A percentile compares a stretch with the other conserved stretches of the same genome.
Evolutionary conservation across 2,329 filamentous ascomycete genomes (phyloP).

Genomic region (Penicillium sp.): DNA sequence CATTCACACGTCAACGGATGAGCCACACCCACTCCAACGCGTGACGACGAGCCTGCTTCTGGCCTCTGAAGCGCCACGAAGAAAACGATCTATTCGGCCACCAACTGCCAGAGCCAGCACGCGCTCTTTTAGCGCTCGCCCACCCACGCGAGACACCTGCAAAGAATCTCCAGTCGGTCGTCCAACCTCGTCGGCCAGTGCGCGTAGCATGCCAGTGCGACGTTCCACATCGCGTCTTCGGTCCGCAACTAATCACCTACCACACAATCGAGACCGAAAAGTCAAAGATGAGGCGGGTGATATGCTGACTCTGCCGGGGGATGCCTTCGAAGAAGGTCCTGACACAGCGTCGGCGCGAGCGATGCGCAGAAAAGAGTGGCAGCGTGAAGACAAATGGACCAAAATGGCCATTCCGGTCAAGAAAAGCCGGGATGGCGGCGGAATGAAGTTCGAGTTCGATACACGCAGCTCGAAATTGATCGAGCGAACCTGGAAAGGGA

Average conservation of each 20-base stretch:
- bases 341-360: slow-evolving; percentile 44
- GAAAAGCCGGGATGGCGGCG: slow-evolving; percentile 47
- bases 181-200: slow-evolving; percentile 44
- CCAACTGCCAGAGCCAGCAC: slow-evolving; percentile 43
- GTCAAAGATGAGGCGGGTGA: slow-evolving; percentile 56
- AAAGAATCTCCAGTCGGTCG: slow-evolving; percentile 35
- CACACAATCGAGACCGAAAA: slow-evolving; percentile 49
- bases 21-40: slow-evolving; percentile 47
- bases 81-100: slow-evolving; percentile 48
- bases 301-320: slow-evolving; percentile 57
- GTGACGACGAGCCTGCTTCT: slow-evolving; percentile 56
- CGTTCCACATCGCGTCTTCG: slow-evolving; percentile 43
- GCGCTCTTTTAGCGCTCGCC: slow-evolving; percentile 40
- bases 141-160: slow-evolving; percentile 36
- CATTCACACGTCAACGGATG: slow-evolving; percentile 40
- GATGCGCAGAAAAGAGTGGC: slow-evolving; percentile 54
- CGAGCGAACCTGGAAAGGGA: slow-evolving; percentile 93
- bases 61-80: slow-evolving; percentile 51
- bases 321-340: slow-evolving; percentile 44
- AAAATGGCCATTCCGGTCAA: slow-evolving; percentile 55
- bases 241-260: slow-evolving; percentile 48
- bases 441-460: slow-evolving; percentile 73
- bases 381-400: slow-evolving; percentile 61
- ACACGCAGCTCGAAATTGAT: slow-evolving; percentile 75
- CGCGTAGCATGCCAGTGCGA: slow-evolving; percentile 37